Conservation (phyloP, 345 rosid genomes). For the Dimocarpus longan region DNA sequence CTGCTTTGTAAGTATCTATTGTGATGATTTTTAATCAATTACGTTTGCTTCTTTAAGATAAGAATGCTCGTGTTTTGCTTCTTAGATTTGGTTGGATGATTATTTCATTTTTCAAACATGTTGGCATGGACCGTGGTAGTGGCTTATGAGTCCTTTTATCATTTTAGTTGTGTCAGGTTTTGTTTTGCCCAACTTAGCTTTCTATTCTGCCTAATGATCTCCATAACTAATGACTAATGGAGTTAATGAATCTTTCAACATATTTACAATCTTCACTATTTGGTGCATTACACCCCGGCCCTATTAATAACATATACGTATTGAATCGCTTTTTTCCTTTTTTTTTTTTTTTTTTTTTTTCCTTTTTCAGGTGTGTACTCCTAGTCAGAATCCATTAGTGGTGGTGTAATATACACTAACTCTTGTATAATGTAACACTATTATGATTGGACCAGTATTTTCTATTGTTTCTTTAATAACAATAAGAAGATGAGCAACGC, state of each 20-base stretch:
- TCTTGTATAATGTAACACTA: neutral
- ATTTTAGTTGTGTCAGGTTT: neutral
- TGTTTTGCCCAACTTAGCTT: neutral
- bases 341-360: too few relatives aligned
- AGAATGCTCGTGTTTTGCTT: neutral
- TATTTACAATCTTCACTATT: neutral
- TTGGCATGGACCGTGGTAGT: neutral
- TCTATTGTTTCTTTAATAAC: neutral
- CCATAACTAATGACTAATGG: too few relatives aligned
- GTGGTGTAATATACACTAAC: neutral
- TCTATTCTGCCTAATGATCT: neutral
- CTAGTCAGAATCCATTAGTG: slow-evolving; percentile 7
- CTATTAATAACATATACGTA: too few relatives aligned
- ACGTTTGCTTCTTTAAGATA: neutral
- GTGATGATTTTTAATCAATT: neutral
- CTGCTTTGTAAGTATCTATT: neutral
- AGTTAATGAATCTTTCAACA: too few relatives aligned
- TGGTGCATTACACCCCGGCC: neutral
- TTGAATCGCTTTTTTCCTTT: too few relatives aligned
- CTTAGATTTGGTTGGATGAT: neutral
- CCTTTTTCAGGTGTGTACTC: neutral
- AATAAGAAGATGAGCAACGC: neutral
- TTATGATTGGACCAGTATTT: neutral
- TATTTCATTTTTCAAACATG: neutral
- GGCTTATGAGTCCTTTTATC: neutral